Percentiles rank a stretch among this genome's conserved stretches.
Conservation (phyloP, 306 rosid genomes). For the Cicer arietinum region DNA sequence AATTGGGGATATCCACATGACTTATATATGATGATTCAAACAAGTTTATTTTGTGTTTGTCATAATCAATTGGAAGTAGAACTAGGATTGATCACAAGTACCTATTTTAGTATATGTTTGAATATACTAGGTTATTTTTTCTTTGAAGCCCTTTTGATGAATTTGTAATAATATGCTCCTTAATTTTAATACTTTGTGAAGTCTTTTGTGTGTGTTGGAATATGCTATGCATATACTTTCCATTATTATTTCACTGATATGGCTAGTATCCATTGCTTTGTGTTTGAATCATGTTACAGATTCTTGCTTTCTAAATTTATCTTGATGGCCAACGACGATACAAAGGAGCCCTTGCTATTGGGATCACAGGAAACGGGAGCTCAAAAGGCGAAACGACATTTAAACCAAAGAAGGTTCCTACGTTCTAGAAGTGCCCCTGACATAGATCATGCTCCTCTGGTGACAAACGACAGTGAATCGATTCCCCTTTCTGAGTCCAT, state of each 20-base stretch:
- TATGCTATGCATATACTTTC: conserved; percentile 1
- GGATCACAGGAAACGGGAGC: conserved; percentile 29
- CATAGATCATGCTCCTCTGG: conserved; percentile 22
- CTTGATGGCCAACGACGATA: conserved; percentile 59
- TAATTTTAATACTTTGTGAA: not conserved
- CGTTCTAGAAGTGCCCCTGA: conserved; percentile 66
- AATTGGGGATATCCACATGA: conserved; percentile 12
- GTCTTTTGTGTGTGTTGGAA: conserved; percentile 6
- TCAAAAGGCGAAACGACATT: conserved; percentile 39
- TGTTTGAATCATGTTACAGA: conserved; percentile 44
- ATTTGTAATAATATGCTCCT: conserved; percentile 20
- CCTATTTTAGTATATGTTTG: conserved; percentile 2
- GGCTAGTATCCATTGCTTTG: conserved; percentile 28
- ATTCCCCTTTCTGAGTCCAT: conserved; percentile 31
- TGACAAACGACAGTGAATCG: conserved; percentile 24
- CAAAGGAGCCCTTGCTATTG: conserved; percentile 51
- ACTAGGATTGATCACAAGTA: not conserved
- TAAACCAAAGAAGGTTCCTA: conserved; percentile 49
- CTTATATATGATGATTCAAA: conserved; percentile 7
- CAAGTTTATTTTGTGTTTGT: not conserved
- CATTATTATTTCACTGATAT: conserved; percentile 26
- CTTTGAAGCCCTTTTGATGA: not conserved
- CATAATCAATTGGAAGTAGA: conserved; percentile 13
- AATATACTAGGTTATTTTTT: conserved; percentile 15
- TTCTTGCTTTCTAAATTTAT: conserved; percentile 34